Evolutionary conservation across 2,329 filamentous ascomycete genomes (phyloP).

Genomic region (Exophiala spinifera): DNA sequence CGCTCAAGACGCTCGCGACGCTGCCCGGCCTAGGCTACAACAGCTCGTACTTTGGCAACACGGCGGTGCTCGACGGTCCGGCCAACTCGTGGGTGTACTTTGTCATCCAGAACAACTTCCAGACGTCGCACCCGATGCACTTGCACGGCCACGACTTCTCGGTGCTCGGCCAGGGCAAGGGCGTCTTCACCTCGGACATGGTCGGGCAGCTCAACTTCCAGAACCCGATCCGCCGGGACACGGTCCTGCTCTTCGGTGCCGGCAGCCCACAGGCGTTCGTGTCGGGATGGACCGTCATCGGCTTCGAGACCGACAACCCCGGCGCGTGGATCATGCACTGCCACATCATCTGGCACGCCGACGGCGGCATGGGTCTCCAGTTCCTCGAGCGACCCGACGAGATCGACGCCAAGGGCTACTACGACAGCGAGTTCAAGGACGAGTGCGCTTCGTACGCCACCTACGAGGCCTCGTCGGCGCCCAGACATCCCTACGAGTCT

Average conservation of each 20-base stretch:
- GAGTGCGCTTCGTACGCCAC: constrained; percentile 18
- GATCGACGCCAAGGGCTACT: constrained; percentile 21
- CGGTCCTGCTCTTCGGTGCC: constrained; percentile 60
- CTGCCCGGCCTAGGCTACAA: constrained; percentile 21
- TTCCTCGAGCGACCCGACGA: constrained; percentile 24
- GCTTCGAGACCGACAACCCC: constrained; percentile 45
- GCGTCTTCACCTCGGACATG: constrained; percentile 44
- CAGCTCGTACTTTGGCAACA: constrained; percentile 25
- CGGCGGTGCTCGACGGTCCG: constrained; percentile 22
- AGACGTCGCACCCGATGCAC: constrained; percentile 60
- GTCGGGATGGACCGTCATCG: constrained; percentile 60
- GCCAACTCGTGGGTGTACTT: constrained; percentile 27
- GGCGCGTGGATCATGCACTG: constrained; percentile 73
- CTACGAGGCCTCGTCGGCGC: constrained; percentile 16
- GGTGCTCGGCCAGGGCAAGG: constrained; percentile 56
- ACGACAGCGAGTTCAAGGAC: constrained; percentile 22
- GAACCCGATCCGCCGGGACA: constrained; percentile 66
- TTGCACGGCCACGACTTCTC: constrained; percentile 67
- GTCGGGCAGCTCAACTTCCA: constrained; percentile 59
- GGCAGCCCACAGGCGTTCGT: constrained; percentile 13
- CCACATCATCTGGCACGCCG: constrained; percentile 75
- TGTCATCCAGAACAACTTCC: constrained; percentile 30
- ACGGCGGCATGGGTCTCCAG: constrained; percentile 60
- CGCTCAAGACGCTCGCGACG: constrained; percentile 23
- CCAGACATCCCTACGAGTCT: constrained; percentile 18